Base-by-base conservation (phyloP, 2,329 filamentous ascomycete genomes). In the Pleoardoris graminearum region DNA sequence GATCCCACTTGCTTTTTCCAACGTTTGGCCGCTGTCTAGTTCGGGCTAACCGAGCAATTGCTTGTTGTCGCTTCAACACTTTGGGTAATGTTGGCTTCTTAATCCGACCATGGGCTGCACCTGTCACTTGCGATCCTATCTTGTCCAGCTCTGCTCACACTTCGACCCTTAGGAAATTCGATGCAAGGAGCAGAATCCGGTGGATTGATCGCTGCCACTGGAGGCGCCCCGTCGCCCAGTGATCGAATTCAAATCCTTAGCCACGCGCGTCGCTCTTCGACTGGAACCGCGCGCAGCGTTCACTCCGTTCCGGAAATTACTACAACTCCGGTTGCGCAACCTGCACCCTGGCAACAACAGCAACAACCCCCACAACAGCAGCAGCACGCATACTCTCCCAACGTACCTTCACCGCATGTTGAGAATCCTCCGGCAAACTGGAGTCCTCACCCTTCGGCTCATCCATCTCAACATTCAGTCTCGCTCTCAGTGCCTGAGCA, bases 161-260 rank as follows among this genome's bases (percentile, higher is more conserved):
- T 44, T 50, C 45, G n/a, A 16, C 7, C 22, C 25, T 1, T 30
- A 63, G 51, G 44, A 45, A 54, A 62, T 57, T 53, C 62, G 43
- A 63, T 60, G 45, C 42, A 45, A 23, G 45, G 50, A 56, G 51
- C 61, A 62, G 60, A 53, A 50, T 52, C 32, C 21, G 59, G 61
- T 59, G 57, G 65, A 16, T 60, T 66, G 51, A 53, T 66, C 45
- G 61, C 60, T 48, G 60, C 59, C 19, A 59, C 59, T 37, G 61
- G 58, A 65, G 66, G 67, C 38, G 70, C 70, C 19, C 68, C 70
- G 14, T 73, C 70, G n/a, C 71, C 72, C 27, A 72, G 67, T 55
- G 71, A 75, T 53, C 63, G 72, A 36, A 63, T 74, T 39, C 70
- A 72, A 48, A 73, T 75, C 57, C 66, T 72, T 52, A 72, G 67